phyloP scores from a whole-genome alignment of 139 green algal genomes.

The Micractinium sp. region DNA sequence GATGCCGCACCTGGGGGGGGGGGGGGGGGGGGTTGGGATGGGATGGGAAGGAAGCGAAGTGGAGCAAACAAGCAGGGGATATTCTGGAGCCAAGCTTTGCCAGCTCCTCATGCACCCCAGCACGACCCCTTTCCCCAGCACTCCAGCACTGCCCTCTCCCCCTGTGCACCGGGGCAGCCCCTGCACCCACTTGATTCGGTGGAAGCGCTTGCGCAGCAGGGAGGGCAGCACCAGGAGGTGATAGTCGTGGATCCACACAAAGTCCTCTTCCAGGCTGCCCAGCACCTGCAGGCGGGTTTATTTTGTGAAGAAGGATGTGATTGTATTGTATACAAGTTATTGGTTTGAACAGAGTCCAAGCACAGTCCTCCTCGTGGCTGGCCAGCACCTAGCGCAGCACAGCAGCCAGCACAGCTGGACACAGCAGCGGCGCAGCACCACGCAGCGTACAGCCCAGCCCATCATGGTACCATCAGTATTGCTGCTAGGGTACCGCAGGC shows the following conservation, averaged over 20 bases:
- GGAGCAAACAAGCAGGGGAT: neutral
- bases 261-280: constrained; percentile 79
- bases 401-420: neutral
- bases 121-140: neutral
- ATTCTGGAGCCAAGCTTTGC: too few relatives aligned
- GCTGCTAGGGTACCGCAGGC: neutral
- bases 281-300: neutral
- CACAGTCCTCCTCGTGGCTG: constrained; percentile 80
- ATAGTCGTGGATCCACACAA: constrained; percentile 99
- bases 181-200: constrained; percentile 63
- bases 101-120: neutral
- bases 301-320: too few relatives aligned
- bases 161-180: neutral
- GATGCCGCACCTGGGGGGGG: constrained; percentile 69
- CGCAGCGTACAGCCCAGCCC: too few relatives aligned
- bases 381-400: constrained; percentile 8
- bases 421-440: too few relatives aligned
- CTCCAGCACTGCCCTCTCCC: neutral
- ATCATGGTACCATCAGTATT: neutral
- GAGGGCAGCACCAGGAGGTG: constrained; percentile 97
- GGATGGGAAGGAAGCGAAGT: neutral
- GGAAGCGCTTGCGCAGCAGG: constrained; percentile 87
- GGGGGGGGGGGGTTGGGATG: neutral
- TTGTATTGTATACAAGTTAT: too few relatives aligned
- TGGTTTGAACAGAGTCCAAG: too few relatives aligned